A percentile compares a stretch with the other conserved stretches of the same genome.
Evolutionary conservation across 371 early-diverging fungal genomes (phyloP).

Genomic region (Rhizopus arrhizus): DNA sequence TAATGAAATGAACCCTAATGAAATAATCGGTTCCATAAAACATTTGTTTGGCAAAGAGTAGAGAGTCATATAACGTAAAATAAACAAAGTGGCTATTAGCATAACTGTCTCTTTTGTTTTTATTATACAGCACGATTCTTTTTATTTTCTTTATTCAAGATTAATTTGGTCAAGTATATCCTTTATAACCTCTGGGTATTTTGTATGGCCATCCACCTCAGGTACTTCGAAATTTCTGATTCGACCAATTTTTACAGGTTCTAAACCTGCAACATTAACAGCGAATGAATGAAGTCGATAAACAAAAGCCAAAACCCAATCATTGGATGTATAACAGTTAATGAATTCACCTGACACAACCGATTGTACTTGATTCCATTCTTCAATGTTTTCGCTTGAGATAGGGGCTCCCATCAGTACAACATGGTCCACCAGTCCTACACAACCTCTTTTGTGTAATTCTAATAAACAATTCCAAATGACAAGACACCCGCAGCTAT

Average conservation of each 20-base stretch:
- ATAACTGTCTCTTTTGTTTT: too few relatives aligned
- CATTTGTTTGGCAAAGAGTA: not conserved
- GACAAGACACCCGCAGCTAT: conserved; percentile 90
- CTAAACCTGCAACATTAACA: conserved; percentile 81
- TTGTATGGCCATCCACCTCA: conserved; percentile 84
- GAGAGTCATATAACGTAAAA: not conserved
- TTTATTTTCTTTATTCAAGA: conserved; percentile 22
- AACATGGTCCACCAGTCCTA: conserved; percentile 61
- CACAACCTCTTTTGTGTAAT: conserved; percentile 61
- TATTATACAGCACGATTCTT: not conserved
- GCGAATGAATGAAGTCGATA: conserved; percentile 69
- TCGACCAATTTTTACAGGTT: conserved; percentile 58
- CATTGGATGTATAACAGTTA: conserved; percentile 87
- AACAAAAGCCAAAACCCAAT: conserved; percentile 87
- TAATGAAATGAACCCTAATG: conserved; percentile 5
- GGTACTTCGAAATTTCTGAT: conserved; percentile 80
- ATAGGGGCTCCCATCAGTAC: conserved; percentile 70
- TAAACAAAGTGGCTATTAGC: too few relatives aligned
- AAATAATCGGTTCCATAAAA: conserved; percentile 1
- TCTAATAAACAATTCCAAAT: conserved; percentile 89
- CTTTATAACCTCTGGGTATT: conserved; percentile 62
- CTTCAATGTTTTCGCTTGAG: conserved; percentile 40
- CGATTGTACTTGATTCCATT: conserved; percentile 51
- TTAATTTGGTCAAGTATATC: conserved; percentile 30
- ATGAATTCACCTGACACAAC: conserved; percentile 87